Percentiles rank a stretch among this genome's conserved stretches.
phyloP scores from a whole-genome alignment of 2,329 filamentous ascomycete species.

The Epichloe hybrida region DNA sequence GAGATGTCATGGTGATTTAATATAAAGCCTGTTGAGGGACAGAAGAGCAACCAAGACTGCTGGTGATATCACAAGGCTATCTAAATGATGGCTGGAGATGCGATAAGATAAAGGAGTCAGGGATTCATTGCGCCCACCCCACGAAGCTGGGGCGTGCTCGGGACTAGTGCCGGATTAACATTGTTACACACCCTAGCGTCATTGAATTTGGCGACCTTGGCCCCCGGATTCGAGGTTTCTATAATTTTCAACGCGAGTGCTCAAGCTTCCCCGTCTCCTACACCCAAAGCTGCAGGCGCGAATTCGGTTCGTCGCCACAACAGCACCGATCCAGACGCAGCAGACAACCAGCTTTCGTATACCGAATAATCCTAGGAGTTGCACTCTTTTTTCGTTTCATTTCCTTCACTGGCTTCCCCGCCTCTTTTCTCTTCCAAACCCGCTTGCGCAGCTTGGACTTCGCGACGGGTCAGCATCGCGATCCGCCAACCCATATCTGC shows the following conservation, averaged over 20 bases:
- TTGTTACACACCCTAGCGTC: slow-evolving; percentile 26
- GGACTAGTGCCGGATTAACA: slow-evolving; percentile 19
- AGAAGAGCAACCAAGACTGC: too few relatives aligned
- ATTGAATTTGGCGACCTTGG: slow-evolving; percentile 26
- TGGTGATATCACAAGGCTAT: too few relatives aligned
- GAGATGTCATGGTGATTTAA: too few relatives aligned
- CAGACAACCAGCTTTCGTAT: neutral
- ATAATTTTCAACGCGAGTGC: slow-evolving; percentile 26
- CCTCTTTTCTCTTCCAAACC: neutral
- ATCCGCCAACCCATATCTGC: slow-evolving; percentile 5
- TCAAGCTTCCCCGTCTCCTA: neutral
- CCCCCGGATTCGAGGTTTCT: slow-evolving; percentile 24
- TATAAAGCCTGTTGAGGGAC: too few relatives aligned
- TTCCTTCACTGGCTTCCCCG: neutral
- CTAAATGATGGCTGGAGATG: neutral
- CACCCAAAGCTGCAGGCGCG: slow-evolving; percentile 7
- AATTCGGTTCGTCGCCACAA: slow-evolving; percentile 1
- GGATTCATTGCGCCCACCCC: slow-evolving; percentile 3
- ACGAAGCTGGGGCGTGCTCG: neutral
- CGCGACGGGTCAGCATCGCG: slow-evolving; percentile 10
- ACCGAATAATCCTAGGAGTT: neutral
- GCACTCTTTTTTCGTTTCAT: neutral
- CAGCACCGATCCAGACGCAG: slow-evolving; percentile 1
- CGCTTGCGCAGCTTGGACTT: slow-evolving; percentile 5
- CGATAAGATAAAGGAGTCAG: slow-evolving; percentile 9